Evolutionary conservation across 1,139 yeast species (phyloP), one percentile per base, ranked within the genome.

Genomic region (Geotrichum aggregatum): DNA sequence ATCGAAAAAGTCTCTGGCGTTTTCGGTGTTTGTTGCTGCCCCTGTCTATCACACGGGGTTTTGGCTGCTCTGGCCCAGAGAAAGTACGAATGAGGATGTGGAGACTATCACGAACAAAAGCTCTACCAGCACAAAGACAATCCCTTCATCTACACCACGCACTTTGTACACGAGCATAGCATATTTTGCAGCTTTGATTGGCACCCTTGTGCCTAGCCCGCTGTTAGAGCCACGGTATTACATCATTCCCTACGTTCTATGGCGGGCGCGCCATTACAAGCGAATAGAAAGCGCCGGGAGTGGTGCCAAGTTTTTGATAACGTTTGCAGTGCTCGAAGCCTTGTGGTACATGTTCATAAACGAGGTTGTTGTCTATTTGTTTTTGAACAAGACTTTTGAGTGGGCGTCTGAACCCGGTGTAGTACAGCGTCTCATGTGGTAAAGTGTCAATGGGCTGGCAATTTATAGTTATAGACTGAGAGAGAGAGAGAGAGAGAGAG

Each of bases 171-270:
- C 50, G 1, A n/a, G 42, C 8, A 8, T 46, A 6, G 30, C 47
- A 11, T 48, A 43, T 16, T 3, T 40, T 10, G 28, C 46, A 19
- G 84, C 91, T 28, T 74, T 79, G 0, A 63, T 76, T 1, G 66
- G 80, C 1, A 84, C 94, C 0, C 74, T 92, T 24, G 79, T 85
- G 0, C 96, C 98, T 13, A 83, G 96, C 0, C 98, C 98, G 8
- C 73, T 92, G 57, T 82, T 94, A 62, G 99, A 92, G 66, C 96
- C 97, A 45, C 78, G 98, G 52, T 92, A 94, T 67, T 92, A 84
- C 66, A 85, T 92, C 49, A 64, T 87, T 2, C 98, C 98, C 2
- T 81, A 80, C 63, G 66, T 86, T 13, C 65, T 89, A 35, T 89
- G 91, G 80, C 76, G 97, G 13, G 24, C 49, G 14, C 36, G 50